A percentile compares a stretch with the other conserved stretches of the same genome.
Evolutionary conservation across 2,329 filamentous ascomycete species (phyloP).

Genomic region (Zymoseptoria tritici): DNA sequence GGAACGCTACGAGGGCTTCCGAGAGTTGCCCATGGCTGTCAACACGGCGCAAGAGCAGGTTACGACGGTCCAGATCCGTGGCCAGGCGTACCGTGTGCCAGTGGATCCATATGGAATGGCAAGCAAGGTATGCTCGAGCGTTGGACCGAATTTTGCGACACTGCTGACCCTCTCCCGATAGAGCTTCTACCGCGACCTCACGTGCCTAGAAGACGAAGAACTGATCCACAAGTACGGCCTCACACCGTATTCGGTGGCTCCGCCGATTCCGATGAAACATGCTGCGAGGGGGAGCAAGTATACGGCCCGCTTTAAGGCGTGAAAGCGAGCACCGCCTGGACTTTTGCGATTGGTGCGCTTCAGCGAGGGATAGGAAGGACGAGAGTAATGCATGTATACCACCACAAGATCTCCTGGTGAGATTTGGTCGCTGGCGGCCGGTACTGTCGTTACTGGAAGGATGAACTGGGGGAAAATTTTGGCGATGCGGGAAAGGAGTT

Average conservation of each 20-base stretch:
- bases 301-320: not conserved
- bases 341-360: not conserved
- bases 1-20: not conserved
- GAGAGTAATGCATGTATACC: too few species aligned
- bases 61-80: slow-evolving; percentile 9
- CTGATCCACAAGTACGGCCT: slow-evolving; percentile 11
- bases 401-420: not conserved
- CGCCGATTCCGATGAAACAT: not conserved
- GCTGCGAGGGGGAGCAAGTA: not conserved
- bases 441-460: not conserved
- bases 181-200: slow-evolving; percentile 13
- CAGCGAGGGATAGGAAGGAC: not conserved
- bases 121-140: not conserved
- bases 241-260: slow-evolving; percentile 1
- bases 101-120: not conserved
- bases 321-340: not conserved
- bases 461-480: not conserved
- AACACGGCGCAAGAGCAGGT: not conserved
- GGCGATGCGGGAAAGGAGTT: not conserved
- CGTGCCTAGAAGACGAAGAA: slow-evolving; percentile 11
- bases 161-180: slow-evolving; percentile 4
- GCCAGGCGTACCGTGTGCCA: slow-evolving; percentile 6
- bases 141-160: not conserved
- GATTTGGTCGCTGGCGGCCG: not conserved
- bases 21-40: not conserved